phyloP scores from a whole-genome alignment of 1,284 basidiomycete species.

The Ustilago vetiveriae region DNA sequence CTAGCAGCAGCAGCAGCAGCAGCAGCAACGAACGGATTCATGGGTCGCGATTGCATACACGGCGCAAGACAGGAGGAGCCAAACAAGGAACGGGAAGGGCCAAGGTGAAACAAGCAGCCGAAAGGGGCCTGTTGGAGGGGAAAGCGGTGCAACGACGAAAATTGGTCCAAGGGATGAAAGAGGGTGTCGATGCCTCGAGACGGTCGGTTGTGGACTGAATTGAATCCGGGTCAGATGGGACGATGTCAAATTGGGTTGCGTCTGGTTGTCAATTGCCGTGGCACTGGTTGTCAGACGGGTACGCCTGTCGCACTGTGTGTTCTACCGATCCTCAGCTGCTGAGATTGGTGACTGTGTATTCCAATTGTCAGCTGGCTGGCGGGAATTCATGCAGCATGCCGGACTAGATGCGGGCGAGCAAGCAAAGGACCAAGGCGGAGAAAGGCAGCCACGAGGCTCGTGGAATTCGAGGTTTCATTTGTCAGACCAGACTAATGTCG shows the following conservation, averaged over 20 bases:
- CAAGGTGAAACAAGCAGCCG: too few species aligned
- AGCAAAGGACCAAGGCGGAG: constrained; percentile 6
- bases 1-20: constrained; percentile 2
- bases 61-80: too few species aligned
- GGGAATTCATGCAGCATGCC: constrained; percentile 13
- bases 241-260: not conserved
- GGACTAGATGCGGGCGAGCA: not conserved
- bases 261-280: constrained; percentile 1
- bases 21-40: not conserved
- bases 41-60: constrained; percentile 2
- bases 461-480: constrained; percentile 12
- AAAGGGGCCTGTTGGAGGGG: constrained; percentile 30
- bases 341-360: too few species aligned
- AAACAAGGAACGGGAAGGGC: too few species aligned
- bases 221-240: not conserved
- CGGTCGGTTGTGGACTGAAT: not conserved
- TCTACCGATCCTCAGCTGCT: too few species aligned
- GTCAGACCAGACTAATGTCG: constrained; percentile 1
- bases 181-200: not conserved
- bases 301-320: too few species aligned
- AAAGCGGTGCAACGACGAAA: constrained; percentile 21
- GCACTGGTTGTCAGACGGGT: constrained; percentile 1
- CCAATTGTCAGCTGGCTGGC: too few species aligned
- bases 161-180: constrained; percentile 19
- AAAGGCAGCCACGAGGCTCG: constrained; percentile 21